These are phyloP conservation scores for Lactifluus subvellereus DNA, from an alignment of 768 basidiomycete genomes.

Conservation along the genomic window DNA sequence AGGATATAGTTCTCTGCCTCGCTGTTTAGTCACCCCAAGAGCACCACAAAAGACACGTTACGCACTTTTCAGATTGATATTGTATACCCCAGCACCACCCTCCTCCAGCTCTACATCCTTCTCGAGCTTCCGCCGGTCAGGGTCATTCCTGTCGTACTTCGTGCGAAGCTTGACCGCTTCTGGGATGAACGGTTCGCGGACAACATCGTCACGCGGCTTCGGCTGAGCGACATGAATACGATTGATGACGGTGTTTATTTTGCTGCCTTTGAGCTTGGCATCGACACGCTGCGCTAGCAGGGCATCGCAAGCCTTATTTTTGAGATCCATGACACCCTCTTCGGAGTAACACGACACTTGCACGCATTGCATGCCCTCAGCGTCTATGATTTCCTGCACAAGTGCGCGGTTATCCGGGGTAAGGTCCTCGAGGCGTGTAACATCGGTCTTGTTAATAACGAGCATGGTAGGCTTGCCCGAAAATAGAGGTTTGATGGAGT, in stretches of 20 bases:
- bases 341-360: slow-evolving; percentile 94
- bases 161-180: slow-evolving; percentile 67
- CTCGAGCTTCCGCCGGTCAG: slow-evolving; percentile 65
- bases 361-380: slow-evolving; percentile 64
- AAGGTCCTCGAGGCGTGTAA: slow-evolving; percentile 83
- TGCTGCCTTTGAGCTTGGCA: slow-evolving; percentile 86
- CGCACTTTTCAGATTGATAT: slow-evolving; percentile 84
- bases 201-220: slow-evolving; percentile 83
- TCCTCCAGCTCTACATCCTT: slow-evolving; percentile 80
- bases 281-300: slow-evolving; percentile 94
- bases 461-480: slow-evolving; percentile 87
- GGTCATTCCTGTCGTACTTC: slow-evolving; percentile 86
- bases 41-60: slow-evolving; percentile 21
- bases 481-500: slow-evolving; percentile 98
- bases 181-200: slow-evolving; percentile 84
- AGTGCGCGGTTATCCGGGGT: slow-evolving; percentile 66
- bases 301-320: slow-evolving; percentile 92
- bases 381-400: slow-evolving; percentile 81
- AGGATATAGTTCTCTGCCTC: slow-evolving; percentile 82
- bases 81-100: slow-evolving; percentile 88
- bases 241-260: slow-evolving; percentile 89
- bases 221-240: slow-evolving; percentile 95
- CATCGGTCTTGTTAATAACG: slow-evolving; percentile 97
- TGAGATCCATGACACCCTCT: slow-evolving; percentile 96
- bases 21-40: background rate